Base-by-base conservation (phyloP, 345 rosid species). In the Xanthoceras sorbifolium region DNA sequence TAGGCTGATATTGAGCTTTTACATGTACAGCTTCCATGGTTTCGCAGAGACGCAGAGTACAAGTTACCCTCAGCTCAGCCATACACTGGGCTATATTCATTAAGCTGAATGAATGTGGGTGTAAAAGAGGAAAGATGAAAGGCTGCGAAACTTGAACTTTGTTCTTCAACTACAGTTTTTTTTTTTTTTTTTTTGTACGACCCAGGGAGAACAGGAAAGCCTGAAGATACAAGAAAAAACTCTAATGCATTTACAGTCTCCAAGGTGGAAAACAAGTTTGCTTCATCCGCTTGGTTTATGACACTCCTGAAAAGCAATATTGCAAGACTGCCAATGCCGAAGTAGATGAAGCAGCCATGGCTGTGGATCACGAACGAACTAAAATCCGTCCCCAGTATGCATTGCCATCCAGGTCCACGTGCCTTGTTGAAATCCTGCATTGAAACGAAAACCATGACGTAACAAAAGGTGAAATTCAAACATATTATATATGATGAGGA, bases 331-430 rank as follows among this genome's bases (percentile, higher is more conserved):
- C 79, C 79, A 31, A 77, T 61, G 20, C 76, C 34, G 40, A 80
- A 78, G 78, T 78, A 67, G 60, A 80, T 74, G 75, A 80, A 82
- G 79, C 86, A 84, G 71, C 82, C 82, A 29, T 68, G 77, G 78
- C 75, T 59, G 59, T 81, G 86, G 50, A 82, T 86, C 65, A 61
- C 76, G 15, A 70, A 77, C 3, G 84, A 83, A 34, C 82, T 78
- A 62, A 80, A 77, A 69, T 83, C 84, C 6, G 66, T 81, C 59
- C 76, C 81, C 50, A 67, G 84, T 1, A 73, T 76, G 69, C 86
- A 83, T 73, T 79, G 85, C 77, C 84, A 77, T 36, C 81, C 71
- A 4, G 74, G 36, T 66, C 82, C 76, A 7, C 63, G 59, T 6
- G 64, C 72, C 52, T 66, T 66, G 65, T 82, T 75, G 15, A 82